These are phyloP conservation scores for Camillea tinctor DNA, from an alignment of 2,329 filamentous ascomycete genomes.

Conservation along the genomic window DNA sequence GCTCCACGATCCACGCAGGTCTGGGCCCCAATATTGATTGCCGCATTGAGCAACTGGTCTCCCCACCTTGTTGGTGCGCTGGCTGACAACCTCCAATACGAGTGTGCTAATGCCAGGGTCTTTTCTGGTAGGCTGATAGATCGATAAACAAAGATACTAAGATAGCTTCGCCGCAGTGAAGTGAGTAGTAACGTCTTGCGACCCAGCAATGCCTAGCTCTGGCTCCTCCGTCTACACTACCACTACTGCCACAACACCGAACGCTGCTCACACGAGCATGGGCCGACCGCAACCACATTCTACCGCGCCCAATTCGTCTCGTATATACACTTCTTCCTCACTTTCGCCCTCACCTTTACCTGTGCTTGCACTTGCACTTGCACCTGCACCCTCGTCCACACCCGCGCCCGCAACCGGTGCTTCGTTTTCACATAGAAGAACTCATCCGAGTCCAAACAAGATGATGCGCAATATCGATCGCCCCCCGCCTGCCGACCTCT, in stretches of 20 bases:
- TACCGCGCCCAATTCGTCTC: constrained; percentile 6
- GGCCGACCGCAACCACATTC: constrained; percentile 18
- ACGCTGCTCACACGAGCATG: constrained; percentile 13
- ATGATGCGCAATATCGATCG: constrained; percentile 41
- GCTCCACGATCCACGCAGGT: background rate
- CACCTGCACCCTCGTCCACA: no score
- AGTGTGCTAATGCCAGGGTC: background rate
- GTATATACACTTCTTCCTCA: constrained; percentile 9
- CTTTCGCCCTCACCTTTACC: no score
- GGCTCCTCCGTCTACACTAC: constrained; percentile 5
- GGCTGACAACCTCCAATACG: background rate
- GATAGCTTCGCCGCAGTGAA: background rate
- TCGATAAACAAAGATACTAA: background rate
- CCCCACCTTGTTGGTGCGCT: background rate
- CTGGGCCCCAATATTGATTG: background rate
- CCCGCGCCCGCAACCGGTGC: constrained; percentile 11
- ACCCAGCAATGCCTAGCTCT: constrained; percentile 1
- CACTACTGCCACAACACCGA: constrained; percentile 6
- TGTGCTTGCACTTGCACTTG: no score
- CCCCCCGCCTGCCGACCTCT: constrained; percentile 38
- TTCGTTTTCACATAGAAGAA: constrained; percentile 35
- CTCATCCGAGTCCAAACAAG: constrained; percentile 27
- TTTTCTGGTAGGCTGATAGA: background rate
- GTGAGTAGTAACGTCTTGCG: constrained; percentile 4
- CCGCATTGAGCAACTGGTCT: background rate